A percentile compares a stretch with the other conserved stretches of the same genome.
Conservation (phyloP, 306 rosid species). For the Glycine soja region DNA sequence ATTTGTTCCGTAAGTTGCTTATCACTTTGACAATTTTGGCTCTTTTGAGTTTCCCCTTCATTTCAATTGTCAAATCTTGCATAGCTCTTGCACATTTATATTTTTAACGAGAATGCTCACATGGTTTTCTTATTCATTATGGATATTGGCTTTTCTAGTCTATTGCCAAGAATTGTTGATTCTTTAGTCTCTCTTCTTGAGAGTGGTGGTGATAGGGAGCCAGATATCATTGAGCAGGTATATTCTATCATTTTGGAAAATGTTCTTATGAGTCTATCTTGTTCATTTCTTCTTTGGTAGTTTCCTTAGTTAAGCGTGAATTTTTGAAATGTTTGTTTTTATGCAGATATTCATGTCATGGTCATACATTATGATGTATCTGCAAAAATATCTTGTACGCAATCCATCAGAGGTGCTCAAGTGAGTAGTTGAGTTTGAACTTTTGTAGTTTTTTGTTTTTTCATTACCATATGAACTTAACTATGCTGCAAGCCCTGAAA, state of each 20-base stretch:
- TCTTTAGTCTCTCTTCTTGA: slow-evolving; percentile 76
- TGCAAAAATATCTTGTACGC: slow-evolving; percentile 77
- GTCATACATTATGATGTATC: slow-evolving; percentile 82
- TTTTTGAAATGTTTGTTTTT: slow-evolving; percentile 18
- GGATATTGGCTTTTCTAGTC: slow-evolving; percentile 57
- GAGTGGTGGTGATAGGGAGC: slow-evolving; percentile 88
- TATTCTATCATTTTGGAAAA: slow-evolving; percentile 27
- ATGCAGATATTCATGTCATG: slow-evolving; percentile 86
- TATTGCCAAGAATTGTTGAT: slow-evolving; percentile 69
- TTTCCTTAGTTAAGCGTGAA: slow-evolving; percentile 25
- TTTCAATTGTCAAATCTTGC: slow-evolving; percentile 36
- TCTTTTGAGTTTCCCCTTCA: background rate
- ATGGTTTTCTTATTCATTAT: slow-evolving; percentile 38
- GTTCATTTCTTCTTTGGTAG: slow-evolving; percentile 20
- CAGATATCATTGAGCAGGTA: slow-evolving; percentile 91
- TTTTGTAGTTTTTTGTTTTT: slow-evolving; percentile 8
- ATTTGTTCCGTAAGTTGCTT: slow-evolving; percentile 80
- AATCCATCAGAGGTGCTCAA: slow-evolving; percentile 65
- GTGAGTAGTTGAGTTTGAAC: slow-evolving; percentile 62
- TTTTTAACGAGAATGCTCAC: slow-evolving; percentile 12
- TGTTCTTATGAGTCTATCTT: slow-evolving; percentile 24
- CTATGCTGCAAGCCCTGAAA: slow-evolving; percentile 29
- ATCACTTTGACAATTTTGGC: slow-evolving; percentile 37
- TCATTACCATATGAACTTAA: slow-evolving; percentile 23
- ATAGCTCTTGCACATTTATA: slow-evolving; percentile 8